A percentile compares a stretch with the other conserved stretches of the same genome.
These are phyloP conservation scores for Metroxylon sagu DNA, from an alignment of 176 grass and related monocot species.

Conservation along the genomic window DNA sequence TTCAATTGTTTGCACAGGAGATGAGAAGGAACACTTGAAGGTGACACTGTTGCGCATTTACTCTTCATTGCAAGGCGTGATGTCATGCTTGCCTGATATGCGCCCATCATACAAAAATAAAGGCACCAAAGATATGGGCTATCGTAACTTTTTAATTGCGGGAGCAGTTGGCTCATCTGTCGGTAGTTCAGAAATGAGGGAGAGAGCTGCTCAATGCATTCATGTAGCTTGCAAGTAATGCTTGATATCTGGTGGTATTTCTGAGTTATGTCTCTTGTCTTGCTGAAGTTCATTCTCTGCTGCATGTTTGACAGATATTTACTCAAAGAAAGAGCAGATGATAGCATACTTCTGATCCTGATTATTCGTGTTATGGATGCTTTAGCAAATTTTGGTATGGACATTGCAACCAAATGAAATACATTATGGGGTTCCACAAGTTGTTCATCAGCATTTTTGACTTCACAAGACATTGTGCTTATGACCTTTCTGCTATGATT, in stretches of 20 bases:
- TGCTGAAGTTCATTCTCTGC: constrained; percentile 19
- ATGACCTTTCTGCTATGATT: neutral
- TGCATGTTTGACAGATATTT: constrained; percentile 64
- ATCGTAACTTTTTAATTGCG: constrained; percentile 51
- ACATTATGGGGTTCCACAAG: constrained; percentile 5
- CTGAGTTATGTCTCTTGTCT: constrained; percentile 11
- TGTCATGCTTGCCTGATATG: constrained; percentile 97
- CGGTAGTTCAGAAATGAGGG: constrained; percentile 87
- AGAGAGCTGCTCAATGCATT: constrained; percentile 73
- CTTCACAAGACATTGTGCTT: neutral
- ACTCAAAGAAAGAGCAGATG: constrained; percentile 80
- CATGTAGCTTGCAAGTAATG: constrained; percentile 74
- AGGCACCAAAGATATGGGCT: constrained; percentile 38
- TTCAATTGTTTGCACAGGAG: constrained; percentile 37
- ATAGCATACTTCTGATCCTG: constrained; percentile 87
- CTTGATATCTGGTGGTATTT: constrained; percentile 13
- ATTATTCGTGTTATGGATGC: constrained; percentile 88
- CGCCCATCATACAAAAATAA: constrained; percentile 59
- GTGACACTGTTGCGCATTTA: constrained; percentile 83
- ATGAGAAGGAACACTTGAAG: constrained; percentile 92
- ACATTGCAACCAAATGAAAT: constrained; percentile 12
- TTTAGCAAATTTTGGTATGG: constrained; percentile 86
- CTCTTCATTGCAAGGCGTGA: constrained; percentile 88
- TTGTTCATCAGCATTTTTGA: neutral
- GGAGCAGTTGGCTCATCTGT: constrained; percentile 67